Percentiles rank a stretch among this genome's conserved stretches.
Evolutionary conservation across 2,329 filamentous ascomycete species (phyloP).

Genomic region (Rosellinia necatrix): DNA sequence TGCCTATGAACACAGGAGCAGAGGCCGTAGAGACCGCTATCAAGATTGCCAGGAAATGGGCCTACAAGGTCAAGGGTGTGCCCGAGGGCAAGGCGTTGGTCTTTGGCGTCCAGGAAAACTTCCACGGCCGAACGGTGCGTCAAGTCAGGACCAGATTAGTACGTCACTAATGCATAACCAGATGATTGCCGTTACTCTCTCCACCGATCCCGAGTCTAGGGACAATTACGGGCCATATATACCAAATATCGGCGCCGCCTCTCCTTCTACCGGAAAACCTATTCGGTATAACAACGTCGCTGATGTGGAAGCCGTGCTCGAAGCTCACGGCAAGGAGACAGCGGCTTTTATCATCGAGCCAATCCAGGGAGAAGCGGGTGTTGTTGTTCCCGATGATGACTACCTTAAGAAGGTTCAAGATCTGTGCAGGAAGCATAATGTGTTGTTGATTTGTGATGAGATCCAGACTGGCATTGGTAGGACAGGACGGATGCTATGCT

Average conservation of each 20-base stretch:
- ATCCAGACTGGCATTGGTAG: conserved; percentile 97
- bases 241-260: conserved; percentile 79
- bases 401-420: conserved; percentile 81
- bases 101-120: conserved; percentile 87
- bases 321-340: conserved; percentile 80
- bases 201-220: conserved; percentile 90
- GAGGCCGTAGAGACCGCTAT: conserved; percentile 95
- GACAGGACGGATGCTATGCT: conserved; percentile 91
- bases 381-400: conserved; percentile 89
- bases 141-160: not conserved
- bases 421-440: conserved; percentile 93
- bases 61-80: conserved; percentile 94
- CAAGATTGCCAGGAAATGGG: conserved; percentile 97
- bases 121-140: conserved; percentile 87
- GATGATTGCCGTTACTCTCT: conserved; percentile 95
- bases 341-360: conserved; percentile 95
- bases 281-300: conserved; percentile 87
- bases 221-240: conserved; percentile 98
- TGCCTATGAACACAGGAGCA: conserved; percentile 97
- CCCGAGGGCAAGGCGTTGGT: conserved; percentile 82
- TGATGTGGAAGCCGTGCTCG: conserved; percentile 78
- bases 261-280: conserved; percentile 74
- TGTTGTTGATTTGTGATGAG: conserved; percentile 95
- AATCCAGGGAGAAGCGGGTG: conserved; percentile 96
- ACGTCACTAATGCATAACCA: conserved; percentile 42